Base-by-base conservation (phyloP, 164 flowering plant species). In the Magnolia officinalis region DNA sequence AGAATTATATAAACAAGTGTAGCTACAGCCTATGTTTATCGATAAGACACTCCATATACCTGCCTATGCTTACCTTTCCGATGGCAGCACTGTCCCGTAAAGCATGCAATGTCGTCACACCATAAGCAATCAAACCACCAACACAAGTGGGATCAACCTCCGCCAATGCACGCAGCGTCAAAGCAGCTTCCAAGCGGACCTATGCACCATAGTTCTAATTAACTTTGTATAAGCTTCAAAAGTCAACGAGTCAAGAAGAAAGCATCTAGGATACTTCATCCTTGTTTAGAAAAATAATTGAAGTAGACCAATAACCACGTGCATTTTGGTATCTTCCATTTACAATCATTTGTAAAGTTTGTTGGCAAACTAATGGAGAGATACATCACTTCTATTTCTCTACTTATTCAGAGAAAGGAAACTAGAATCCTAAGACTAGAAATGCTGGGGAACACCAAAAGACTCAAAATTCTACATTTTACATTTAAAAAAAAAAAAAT, bases 101-200 rank as follows among this genome's bases (percentile, higher is more conserved):
- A 81, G 98, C 99, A 75, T 79, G 89, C 24, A 96, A 83, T 61
- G 89, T 91, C 20, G 99, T 94, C 82, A 92, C 89, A 18, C 90
- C 93, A 87, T 84, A 96, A 68, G 98, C 90, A 82, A 90, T 82
- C 83, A 96, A 90, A 76, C 98, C 98, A 72, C 98, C 97, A 84
- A 94, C 93, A 84, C 97, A 91, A 18, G 91, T 88, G 16, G 98
- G 98, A 86, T 96, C 99, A 83, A 94, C 92, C 85, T 94, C 99
- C 63, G 92, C 97, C 83, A 96, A 75, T 45, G 89, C 81, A 70
- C 97, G 97, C 80, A 94, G 79, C 23, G 95, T 81, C 83, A 96
- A 85, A 81, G 99, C 94, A 85, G 99, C 97, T 83, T 96, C 99
- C 76, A 89, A 82, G 1, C 97, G 94, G n/a, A 94, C 99, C 99